These are phyloP conservation scores for Aspergillus mulundensis DNA, from an alignment of 495 filamentous ascomycete species.

Conservation along the genomic window DNA sequence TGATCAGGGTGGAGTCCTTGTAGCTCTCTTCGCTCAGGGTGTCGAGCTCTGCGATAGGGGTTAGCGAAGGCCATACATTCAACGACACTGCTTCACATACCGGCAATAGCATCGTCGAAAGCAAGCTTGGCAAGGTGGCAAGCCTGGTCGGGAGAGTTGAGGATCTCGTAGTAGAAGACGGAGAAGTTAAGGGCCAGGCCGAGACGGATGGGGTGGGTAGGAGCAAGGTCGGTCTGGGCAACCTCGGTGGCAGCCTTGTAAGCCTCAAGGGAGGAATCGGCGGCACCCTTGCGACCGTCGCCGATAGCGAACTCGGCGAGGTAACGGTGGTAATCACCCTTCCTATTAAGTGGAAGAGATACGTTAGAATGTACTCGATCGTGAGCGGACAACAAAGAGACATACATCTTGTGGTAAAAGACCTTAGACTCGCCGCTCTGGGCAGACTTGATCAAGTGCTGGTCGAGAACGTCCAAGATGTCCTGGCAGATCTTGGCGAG, in stretches of 20 bases:
- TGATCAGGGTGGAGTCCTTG: constrained; percentile 99
- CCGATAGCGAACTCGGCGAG: constrained; percentile 97
- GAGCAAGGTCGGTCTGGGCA: constrained; percentile 94
- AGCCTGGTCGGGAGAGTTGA: constrained; percentile 97
- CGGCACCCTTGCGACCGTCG: constrained; percentile 95
- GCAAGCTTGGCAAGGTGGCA: constrained; percentile 99
- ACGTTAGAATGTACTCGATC: constrained; percentile 7
- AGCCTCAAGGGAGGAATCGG: constrained; percentile 93
- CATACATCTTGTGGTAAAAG: constrained; percentile 99
- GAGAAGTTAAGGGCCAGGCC: constrained; percentile 99
- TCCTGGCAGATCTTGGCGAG: constrained; percentile 99
- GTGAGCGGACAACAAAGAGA: constrained; percentile 9
- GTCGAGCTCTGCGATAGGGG: constrained; percentile 71
- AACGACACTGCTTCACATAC: constrained; percentile 47
- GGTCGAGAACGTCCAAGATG: constrained; percentile 92
- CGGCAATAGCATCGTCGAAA: constrained; percentile 98
- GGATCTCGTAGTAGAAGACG: constrained; percentile 99
- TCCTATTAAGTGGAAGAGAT: constrained; percentile 54
- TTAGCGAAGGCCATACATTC: constrained; percentile 18
- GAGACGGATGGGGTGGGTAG: constrained; percentile 98
- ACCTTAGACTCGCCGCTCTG: constrained; percentile 98
- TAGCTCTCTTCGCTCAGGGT: constrained; percentile 99
- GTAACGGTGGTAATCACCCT: constrained; percentile 99
- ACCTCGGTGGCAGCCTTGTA: constrained; percentile 99
- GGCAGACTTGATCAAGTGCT: constrained; percentile 94